Base-by-base conservation (phyloP, 768 basidiomycete genomes). In the Clitopilus hobsonii region DNA sequence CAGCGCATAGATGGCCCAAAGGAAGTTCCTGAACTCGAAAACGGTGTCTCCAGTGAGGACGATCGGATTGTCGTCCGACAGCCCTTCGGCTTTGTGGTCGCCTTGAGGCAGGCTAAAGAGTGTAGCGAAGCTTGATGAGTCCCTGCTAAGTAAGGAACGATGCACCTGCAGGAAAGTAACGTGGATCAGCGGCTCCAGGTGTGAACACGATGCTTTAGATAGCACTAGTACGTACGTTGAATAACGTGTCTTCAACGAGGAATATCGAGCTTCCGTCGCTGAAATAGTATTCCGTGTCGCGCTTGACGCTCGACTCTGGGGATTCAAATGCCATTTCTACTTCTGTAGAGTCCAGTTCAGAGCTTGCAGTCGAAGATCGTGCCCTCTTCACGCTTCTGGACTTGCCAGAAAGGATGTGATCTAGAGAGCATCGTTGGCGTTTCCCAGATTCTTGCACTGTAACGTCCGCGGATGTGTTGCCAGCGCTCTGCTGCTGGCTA, bases 1-100 rank as follows among this genome's bases (percentile, higher is more conserved):
- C 88, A 86, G 63, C 6, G 88, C 86, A 61, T 91, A 90, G n/a
- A 90, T 67, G 1, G 83, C 82, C 85, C 85, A 88, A 27, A 91
- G 76, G 61, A 91, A 87, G 64, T 85, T 78, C 49, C 79, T 77
- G 63, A 91, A 91, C 65, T 90, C 86, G 2, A 76, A 68, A 7
- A 79, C 75, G 0, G 79, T 81, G 57, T 90, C 86, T 0, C 88
- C 88, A 1, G 68, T 67, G 27, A 91, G 74, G 26, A 81, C 58
- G 29, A 91, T 79, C 1, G 89, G 88, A 55, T 81, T 79, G 23
- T 79, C 77, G 61, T 91, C 89, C 7, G 80, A 82, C 14, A 63
- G 66, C 3, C 89, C 89, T 61, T 91, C 88, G 1, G 62, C 67
- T 13, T 68, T 62, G 7, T 66, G 64, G 36, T 72, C 67, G 1